Percentiles rank a stretch among this genome's conserved stretches.
These are phyloP conservation scores for Penicillium concentricum DNA, from an alignment of 2,329 filamentous ascomycete species.

Conservation along the genomic window DNA sequence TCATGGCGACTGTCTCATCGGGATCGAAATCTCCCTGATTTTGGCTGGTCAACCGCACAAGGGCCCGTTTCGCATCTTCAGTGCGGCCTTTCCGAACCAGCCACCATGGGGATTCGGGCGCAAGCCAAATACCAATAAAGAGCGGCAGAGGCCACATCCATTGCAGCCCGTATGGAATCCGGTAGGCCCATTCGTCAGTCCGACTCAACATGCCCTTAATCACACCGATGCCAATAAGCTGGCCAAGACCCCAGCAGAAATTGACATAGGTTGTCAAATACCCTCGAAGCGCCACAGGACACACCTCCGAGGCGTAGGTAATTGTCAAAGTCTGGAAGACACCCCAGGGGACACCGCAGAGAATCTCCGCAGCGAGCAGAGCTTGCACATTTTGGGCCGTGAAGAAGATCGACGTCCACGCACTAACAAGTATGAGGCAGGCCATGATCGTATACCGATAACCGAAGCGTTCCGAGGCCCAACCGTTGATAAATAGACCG, in stretches of 20 bases:
- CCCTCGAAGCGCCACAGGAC: slow-evolving; percentile 45
- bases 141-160: slow-evolving; percentile 56
- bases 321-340: slow-evolving; percentile 52
- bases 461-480: slow-evolving; percentile 52
- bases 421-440: slow-evolving; percentile 47
- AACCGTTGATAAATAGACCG: slow-evolving; percentile 53
- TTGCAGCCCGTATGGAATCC: slow-evolving; percentile 53
- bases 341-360: slow-evolving; percentile 54
- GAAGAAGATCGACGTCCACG: slow-evolving; percentile 53
- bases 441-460: slow-evolving; percentile 53
- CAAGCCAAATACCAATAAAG: slow-evolving; percentile 47
- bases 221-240: slow-evolving; percentile 53
- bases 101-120: slow-evolving; percentile 55
- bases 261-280: slow-evolving; percentile 50
- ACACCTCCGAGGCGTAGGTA: slow-evolving; percentile 50
- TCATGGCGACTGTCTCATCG: slow-evolving; percentile 86
- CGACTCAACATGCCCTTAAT: slow-evolving; percentile 50
- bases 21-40: slow-evolving; percentile 66
- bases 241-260: slow-evolving; percentile 50
- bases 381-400: slow-evolving; percentile 49
- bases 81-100: slow-evolving; percentile 48
- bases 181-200: slow-evolving; percentile 51
- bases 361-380: slow-evolving; percentile 51
- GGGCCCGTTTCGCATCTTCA: slow-evolving; percentile 47
- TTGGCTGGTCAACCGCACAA: slow-evolving; percentile 47